These are phyloP conservation scores for Saccharomyces hybrid DNA, from an alignment of 1,139 yeast genomes.

Conservation along the genomic window DNA sequence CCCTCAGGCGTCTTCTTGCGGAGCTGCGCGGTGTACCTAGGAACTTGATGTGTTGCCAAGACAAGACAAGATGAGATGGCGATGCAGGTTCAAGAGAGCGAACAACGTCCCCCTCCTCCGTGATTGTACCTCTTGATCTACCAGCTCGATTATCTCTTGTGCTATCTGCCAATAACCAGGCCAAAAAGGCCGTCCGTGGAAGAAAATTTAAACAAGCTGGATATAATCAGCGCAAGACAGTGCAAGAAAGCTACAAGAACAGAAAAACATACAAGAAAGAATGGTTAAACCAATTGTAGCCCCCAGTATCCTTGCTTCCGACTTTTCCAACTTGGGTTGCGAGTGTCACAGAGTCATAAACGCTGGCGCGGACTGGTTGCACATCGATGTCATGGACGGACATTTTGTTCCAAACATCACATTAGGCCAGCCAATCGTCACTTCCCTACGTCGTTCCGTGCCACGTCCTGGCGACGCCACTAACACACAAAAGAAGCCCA, in stretches of 20 bases:
- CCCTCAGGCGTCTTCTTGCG: not conserved
- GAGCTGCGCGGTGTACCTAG: not conserved
- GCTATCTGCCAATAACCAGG: not conserved
- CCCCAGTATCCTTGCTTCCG: slow-evolving; percentile 94
- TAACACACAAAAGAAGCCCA: slow-evolving; percentile 27
- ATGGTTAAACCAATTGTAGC: slow-evolving; percentile 84
- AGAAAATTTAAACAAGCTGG: not conserved
- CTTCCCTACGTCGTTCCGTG: slow-evolving; percentile 66
- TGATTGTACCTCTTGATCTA: not conserved
- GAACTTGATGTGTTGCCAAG: not conserved
- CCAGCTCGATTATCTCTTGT: not conserved
- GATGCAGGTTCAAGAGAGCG: not conserved
- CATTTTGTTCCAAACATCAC: slow-evolving; percentile 96
- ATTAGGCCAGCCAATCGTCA: slow-evolving; percentile 83
- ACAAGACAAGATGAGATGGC: not conserved
- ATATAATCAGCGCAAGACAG: not conserved
- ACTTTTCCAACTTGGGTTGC: slow-evolving; percentile 80
- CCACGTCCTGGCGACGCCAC: slow-evolving; percentile 47
- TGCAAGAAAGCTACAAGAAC: not conserved
- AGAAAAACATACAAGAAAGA: slow-evolving; percentile 3
- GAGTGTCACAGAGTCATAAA: slow-evolving; percentile 77
- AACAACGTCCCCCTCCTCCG: not conserved
- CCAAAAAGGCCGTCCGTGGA: not conserved
- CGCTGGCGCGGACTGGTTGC: slow-evolving; percentile 89
- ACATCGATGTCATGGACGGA: slow-evolving; percentile 97